Conservation (phyloP, 108 stramenopile species). For the Cyclotella atomus region DNA sequence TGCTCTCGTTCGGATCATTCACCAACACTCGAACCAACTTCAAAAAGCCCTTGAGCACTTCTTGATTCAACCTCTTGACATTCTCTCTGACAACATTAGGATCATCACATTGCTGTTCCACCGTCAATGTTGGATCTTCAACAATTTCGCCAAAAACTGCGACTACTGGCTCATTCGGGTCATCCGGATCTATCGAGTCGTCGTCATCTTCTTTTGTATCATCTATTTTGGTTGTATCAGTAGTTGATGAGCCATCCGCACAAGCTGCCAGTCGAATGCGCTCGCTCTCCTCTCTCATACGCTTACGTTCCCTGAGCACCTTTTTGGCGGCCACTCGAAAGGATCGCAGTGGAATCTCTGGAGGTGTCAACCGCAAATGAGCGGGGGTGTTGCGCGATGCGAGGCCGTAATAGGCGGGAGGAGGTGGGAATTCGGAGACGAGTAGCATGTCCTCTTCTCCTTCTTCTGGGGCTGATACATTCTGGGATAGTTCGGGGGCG, state of each 20-base stretch:
- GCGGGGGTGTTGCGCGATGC: constrained; percentile 49
- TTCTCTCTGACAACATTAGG: constrained; percentile 72
- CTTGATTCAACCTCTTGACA: constrained; percentile 75
- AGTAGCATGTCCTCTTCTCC: constrained; percentile 43
- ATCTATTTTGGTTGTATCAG: neutral
- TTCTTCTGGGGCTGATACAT: neutral
- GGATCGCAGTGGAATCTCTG: constrained; percentile 71
- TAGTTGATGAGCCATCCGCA: constrained; percentile 36
- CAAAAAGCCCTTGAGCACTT: constrained; percentile 70
- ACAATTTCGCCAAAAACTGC: constrained; percentile 89
- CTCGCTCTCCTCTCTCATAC: constrained; percentile 53
- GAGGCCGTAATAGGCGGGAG: constrained; percentile 75
- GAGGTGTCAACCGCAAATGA: constrained; percentile 28
- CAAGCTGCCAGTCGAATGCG: constrained; percentile 43
- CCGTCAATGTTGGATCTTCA: constrained; percentile 78
- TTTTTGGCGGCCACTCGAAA: constrained; percentile 75
- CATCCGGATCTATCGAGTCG: constrained; percentile 60
- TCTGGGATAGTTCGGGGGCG: neutral
- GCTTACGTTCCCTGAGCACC: constrained; percentile 35
- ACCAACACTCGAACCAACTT: constrained; percentile 73
- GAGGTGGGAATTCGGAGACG: constrained; percentile 87
- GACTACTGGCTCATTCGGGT: constrained; percentile 59
- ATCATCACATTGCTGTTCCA: constrained; percentile 74
- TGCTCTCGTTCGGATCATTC: constrained; percentile 81
- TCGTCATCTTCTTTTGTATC: constrained; percentile 38